A percentile compares a stretch with the other conserved stretches of the same genome.
phyloP scores from a whole-genome alignment of 2,329 filamentous ascomycete species.

The Fusarium irregulare region DNA sequence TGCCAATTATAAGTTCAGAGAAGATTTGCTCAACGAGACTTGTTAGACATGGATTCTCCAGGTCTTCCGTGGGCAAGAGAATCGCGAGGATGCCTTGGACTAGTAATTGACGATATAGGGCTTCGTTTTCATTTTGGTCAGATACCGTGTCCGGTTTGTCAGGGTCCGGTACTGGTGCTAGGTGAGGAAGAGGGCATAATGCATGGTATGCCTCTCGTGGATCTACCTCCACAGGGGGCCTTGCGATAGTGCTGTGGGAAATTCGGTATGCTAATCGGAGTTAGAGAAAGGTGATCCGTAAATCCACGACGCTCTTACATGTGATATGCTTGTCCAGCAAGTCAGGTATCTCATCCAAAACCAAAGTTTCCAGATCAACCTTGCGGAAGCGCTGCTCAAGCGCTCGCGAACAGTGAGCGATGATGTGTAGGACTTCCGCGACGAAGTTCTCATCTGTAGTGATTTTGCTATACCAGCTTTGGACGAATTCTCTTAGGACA shows the following conservation, averaged over 20 bases:
- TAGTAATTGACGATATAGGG: slow-evolving; percentile 86
- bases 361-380: slow-evolving; percentile 82
- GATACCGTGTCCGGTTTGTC: slow-evolving; percentile 62
- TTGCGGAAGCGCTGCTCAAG: slow-evolving; percentile 87
- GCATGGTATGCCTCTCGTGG: slow-evolving; percentile 83
- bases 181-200: slow-evolving; percentile 80
- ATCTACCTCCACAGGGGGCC: slow-evolving; percentile 70
- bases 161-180: slow-evolving; percentile 78
- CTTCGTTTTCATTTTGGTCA: slow-evolving; percentile 80
- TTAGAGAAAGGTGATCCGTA: slow-evolving; percentile 28
- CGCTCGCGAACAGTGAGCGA: slow-evolving; percentile 90
- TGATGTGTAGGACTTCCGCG: slow-evolving; percentile 86
- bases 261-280: slow-evolving; percentile 74
- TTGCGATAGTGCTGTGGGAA: slow-evolving; percentile 68
- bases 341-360: slow-evolving; percentile 89
- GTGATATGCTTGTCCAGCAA: slow-evolving; percentile 82
- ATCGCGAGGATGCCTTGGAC: slow-evolving; percentile 84
- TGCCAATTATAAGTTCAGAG: slow-evolving; percentile 89
- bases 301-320: slow-evolving; percentile 63
- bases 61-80: slow-evolving; percentile 89
- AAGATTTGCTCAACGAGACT: slow-evolving; percentile 88
- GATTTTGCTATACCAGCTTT: slow-evolving; percentile 93
- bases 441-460: slow-evolving; percentile 91
- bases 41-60: slow-evolving; percentile 87
- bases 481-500: slow-evolving; percentile 88